Evolutionary conservation across 2,329 filamentous ascomycete species (phyloP), one percentile per base, ranked within the genome.

Genomic region (Colletotrichum orbiculare): DNA sequence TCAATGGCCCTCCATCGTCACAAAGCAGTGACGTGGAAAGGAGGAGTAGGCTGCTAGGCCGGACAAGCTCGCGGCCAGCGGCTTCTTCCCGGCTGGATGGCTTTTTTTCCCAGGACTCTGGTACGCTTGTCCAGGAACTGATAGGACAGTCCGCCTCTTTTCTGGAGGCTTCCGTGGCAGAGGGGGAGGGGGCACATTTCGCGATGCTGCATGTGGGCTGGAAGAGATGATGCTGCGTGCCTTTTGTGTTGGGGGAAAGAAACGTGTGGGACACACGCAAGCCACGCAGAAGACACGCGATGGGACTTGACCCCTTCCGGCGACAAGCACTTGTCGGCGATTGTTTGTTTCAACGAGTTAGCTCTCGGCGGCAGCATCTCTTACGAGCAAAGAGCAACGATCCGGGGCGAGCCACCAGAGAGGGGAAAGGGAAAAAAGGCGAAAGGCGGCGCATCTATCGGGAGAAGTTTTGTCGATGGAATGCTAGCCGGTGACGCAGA

Each of bases 251-350:
- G 25, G 25, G 25, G 25, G 25, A 25, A 25, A 25, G 4, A 25
- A 25, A 25, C 4, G 25, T 11, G n/a, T 33, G 39, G n/a, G 12
- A 41, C 41, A 55, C 33, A 42, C 53, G 17, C 41, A 13, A 42
- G 33, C 53, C 53, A 55, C 17, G 53, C 53, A 33, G 34, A 25
- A 6, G 33, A n/a, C 54, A 47, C 43, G 54, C 54, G 41, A 58
- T 41, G n/a, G 33, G 34, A 39, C 47, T 58, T 58, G 15, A 8
- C 60, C 60, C 46, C 12, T 63, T 63, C 47, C 53, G 60, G 60
- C 10, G 60, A 33, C 34, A 52, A 52, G 25, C 4, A 37, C 38
- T 35, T 11, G 37, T 54, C 25, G 25, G 25, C 25, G 25, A 25
- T 25, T 25, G 25, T 25, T 25, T 25, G 25, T 25, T 25, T 25